These are phyloP conservation scores for Exophiala lecanii-corni DNA, from an alignment of 2,329 filamentous ascomycete species.

Conservation along the genomic window DNA sequence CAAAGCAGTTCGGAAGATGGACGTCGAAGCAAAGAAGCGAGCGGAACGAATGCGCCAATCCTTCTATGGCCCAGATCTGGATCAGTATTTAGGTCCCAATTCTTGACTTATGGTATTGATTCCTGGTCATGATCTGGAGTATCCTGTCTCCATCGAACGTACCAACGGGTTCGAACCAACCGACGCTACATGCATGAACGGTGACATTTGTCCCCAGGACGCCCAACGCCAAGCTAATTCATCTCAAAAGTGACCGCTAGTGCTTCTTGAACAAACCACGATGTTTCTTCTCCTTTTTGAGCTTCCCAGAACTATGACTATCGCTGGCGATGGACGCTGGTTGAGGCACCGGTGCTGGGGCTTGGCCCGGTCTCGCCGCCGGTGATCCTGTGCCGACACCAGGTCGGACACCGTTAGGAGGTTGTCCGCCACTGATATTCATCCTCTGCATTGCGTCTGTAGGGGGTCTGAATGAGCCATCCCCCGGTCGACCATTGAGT, in stretches of 20 bases:
- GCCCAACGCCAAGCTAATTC: slow-evolving; percentile 22
- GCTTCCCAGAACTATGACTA: slow-evolving; percentile 27
- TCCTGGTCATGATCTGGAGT: not conserved
- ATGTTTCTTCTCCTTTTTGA: slow-evolving; percentile 60
- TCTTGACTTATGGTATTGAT: slow-evolving; percentile 5
- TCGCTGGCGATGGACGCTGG: slow-evolving; percentile 4
- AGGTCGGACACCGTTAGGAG: slow-evolving; percentile 29
- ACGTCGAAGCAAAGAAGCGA: slow-evolving; percentile 58
- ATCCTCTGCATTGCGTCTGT: slow-evolving; percentile 25
- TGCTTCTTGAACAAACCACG: slow-evolving; percentile 31
- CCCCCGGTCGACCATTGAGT: slow-evolving; percentile 15
- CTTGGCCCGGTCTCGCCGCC: slow-evolving; percentile 2
- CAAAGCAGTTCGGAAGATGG: slow-evolving; percentile 62
- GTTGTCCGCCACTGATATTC: slow-evolving; percentile 23
- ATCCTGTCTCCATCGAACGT: slow-evolving; percentile 2
- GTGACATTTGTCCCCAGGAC: too few species aligned
- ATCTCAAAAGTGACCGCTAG: slow-evolving; percentile 6
- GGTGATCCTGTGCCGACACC: slow-evolving; percentile 7
- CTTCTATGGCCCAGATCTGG: slow-evolving; percentile 73
- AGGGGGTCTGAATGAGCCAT: slow-evolving; percentile 9
- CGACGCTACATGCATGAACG: too few species aligned
- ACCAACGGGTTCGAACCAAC: too few species aligned
- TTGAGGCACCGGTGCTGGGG: slow-evolving; percentile 49
- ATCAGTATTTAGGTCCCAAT: slow-evolving; percentile 60
- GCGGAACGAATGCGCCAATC: slow-evolving; percentile 61